These are phyloP conservation scores for Lasiodiplodia hormozganensis DNA, from an alignment of 2,329 filamentous ascomycete genomes.

Conservation along the genomic window DNA sequence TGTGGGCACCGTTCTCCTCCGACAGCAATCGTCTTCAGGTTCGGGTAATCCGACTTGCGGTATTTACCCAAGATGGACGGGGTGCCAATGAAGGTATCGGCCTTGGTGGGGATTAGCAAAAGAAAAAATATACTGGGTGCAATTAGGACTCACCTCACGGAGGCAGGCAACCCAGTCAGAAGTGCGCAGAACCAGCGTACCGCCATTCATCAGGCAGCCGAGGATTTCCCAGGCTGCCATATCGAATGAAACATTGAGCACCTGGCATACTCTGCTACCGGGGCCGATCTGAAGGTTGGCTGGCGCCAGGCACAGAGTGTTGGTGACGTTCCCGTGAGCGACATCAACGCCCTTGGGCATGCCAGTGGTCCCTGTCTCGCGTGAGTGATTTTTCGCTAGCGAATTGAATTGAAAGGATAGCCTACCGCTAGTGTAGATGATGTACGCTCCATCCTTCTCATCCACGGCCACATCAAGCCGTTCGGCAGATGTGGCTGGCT, in stretches of 20 bases:
- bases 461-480: constrained; percentile 34
- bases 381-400: constrained; percentile 18
- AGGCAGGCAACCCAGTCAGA: constrained; percentile 58
- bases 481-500: constrained; percentile 30
- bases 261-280: constrained; percentile 61
- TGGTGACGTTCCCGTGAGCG: constrained; percentile 62
- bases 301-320: constrained; percentile 59
- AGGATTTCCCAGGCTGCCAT: constrained; percentile 71
- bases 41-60: constrained; percentile 54
- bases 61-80: constrained; percentile 63
- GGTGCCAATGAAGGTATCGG: constrained; percentile 63
- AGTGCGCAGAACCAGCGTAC: constrained; percentile 61
- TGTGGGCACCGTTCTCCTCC: constrained; percentile 62
- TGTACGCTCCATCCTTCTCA: constrained; percentile 39
- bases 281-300: constrained; percentile 58
- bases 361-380: constrained; percentile 55
- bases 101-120: constrained; percentile 37
- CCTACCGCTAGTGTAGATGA: constrained; percentile 60
- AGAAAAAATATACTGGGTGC: neutral
- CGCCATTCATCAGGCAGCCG: constrained; percentile 63
- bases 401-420: neutral
- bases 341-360: constrained; percentile 66
- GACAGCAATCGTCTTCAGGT: constrained; percentile 61
- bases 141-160: constrained; percentile 46
- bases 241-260: constrained; percentile 66